Percentiles rank a stretch among this genome's conserved stretches.
These are phyloP conservation scores for Scedosporium boydii DNA, from an alignment of 2,329 filamentous ascomycete species.

Conservation along the genomic window DNA sequence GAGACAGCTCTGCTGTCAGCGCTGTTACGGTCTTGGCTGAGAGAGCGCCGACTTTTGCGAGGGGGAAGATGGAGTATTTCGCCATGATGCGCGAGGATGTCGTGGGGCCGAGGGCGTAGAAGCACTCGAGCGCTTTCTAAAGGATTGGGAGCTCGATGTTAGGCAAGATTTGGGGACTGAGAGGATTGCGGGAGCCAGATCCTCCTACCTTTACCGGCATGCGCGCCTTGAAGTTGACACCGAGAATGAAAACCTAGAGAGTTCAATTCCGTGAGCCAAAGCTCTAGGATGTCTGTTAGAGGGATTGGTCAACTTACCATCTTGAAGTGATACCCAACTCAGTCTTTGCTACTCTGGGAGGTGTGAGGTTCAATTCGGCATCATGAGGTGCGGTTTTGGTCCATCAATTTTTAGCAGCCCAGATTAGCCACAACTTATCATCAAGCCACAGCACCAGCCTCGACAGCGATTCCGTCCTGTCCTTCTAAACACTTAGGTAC, in stretches of 20 bases:
- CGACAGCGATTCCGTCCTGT: not conserved
- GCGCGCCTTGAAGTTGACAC: slow-evolving; percentile 74
- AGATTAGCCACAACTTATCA: not conserved
- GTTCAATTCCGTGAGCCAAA: not conserved
- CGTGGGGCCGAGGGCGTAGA: slow-evolving; percentile 75
- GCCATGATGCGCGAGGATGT: slow-evolving; percentile 70
- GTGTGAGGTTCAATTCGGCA: not conserved
- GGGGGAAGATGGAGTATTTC: slow-evolving; percentile 79
- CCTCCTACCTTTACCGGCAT: slow-evolving; percentile 68
- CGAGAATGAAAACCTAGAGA: slow-evolving; percentile 69
- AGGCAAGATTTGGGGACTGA: slow-evolving; percentile 7
- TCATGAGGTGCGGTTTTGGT: not conserved
- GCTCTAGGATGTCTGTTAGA: not conserved
- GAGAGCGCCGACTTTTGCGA: slow-evolving; percentile 66
- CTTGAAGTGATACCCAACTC: not conserved
- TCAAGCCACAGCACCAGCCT: not conserved
- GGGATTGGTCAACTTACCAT: slow-evolving; percentile 9
- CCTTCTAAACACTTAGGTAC: too few relatives aligned
- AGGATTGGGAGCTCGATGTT: not conserved
- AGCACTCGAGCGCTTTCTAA: slow-evolving; percentile 66
- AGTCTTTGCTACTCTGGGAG: not conserved
- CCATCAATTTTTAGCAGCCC: not conserved
- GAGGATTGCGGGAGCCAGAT: not conserved
- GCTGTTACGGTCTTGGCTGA: slow-evolving; percentile 68
- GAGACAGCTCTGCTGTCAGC: slow-evolving; percentile 74